phyloP scores from a whole-genome alignment of 495 filamentous ascomycete genomes.

The Penicillium crystallinum region DNA sequence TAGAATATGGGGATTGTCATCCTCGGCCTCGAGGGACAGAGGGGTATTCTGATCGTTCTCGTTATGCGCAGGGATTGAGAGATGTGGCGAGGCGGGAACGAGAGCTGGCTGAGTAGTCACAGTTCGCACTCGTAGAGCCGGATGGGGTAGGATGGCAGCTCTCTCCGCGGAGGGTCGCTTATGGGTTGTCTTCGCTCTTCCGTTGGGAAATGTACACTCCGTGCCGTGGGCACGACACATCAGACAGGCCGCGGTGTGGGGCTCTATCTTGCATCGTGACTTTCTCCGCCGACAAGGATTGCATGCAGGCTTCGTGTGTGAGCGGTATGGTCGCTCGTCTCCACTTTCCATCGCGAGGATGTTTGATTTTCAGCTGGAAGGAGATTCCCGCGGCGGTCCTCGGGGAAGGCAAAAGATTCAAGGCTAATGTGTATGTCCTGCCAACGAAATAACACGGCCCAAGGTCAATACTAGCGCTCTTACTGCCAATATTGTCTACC shows the following conservation, averaged over 20 bases:
- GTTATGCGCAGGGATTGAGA: neutral
- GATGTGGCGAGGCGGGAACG: neutral
- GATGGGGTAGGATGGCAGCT: neutral
- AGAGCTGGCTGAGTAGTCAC: neutral
- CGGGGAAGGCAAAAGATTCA: neutral
- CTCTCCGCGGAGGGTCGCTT: neutral
- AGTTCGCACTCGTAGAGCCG: neutral
- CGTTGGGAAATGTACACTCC: slow-evolving; percentile 6
- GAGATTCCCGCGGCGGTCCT: neutral
- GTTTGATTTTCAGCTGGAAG: neutral
- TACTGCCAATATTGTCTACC: no score
- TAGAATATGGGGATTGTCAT: slow-evolving; percentile 7
- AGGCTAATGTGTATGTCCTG: no score
- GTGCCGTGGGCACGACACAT: slow-evolving; percentile 8
- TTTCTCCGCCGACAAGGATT: slow-evolving; percentile 3
- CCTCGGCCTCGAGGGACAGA: slow-evolving; percentile 5
- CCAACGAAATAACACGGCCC: neutral
- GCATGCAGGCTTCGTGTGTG: slow-evolving; percentile 7
- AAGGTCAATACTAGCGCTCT: no score
- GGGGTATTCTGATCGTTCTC: slow-evolving; percentile 5
- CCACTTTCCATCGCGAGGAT: slow-evolving; percentile 1
- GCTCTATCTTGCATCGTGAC: slow-evolving; percentile 8
- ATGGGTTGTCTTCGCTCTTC: neutral
- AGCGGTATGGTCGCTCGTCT: slow-evolving; percentile 4
- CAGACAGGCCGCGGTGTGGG: slow-evolving; percentile 3